A percentile compares a stretch with the other conserved stretches of the same genome.
Conservation (phyloP, 2,329 filamentous ascomycete genomes). For the Fusarium heterosporum region DNA sequence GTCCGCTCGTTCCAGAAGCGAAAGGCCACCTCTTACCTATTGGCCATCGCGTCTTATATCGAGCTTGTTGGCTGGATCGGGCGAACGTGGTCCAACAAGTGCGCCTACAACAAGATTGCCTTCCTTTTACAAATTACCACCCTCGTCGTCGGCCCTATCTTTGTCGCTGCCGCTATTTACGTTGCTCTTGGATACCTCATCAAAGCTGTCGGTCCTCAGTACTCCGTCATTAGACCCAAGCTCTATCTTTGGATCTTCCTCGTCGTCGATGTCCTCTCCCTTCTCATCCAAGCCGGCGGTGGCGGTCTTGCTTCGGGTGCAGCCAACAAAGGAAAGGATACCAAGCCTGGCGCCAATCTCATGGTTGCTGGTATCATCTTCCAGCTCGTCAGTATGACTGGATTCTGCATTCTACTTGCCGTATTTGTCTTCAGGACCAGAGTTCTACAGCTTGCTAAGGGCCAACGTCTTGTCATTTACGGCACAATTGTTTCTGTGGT, state of each 20-base stretch:
- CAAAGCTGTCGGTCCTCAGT: slow-evolving; percentile 55
- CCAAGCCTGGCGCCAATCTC: slow-evolving; percentile 57
- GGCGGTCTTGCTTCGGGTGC: slow-evolving; percentile 58
- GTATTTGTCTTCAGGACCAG: slow-evolving; percentile 55
- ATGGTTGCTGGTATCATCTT: slow-evolving; percentile 65
- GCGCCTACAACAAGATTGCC: slow-evolving; percentile 60
- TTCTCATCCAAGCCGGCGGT: slow-evolving; percentile 57
- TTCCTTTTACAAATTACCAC: slow-evolving; percentile 64
- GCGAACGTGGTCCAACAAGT: slow-evolving; percentile 60
- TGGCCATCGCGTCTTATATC: slow-evolving; percentile 34
- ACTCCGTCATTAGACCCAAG: slow-evolving; percentile 56
- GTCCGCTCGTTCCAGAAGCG: slow-evolving; percentile 38
- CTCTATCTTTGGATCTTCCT: slow-evolving; percentile 63
- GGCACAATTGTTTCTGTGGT: slow-evolving; percentile 57
- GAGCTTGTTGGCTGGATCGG: slow-evolving; percentile 63
- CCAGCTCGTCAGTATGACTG: slow-evolving; percentile 61
- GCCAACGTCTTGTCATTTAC: slow-evolving; percentile 44
- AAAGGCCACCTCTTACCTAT: slow-evolving; percentile 33
- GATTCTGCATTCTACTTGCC: slow-evolving; percentile 56
- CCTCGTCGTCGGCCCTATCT: slow-evolving; percentile 59
- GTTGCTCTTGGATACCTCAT: slow-evolving; percentile 62
- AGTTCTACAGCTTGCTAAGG: slow-evolving; percentile 48
- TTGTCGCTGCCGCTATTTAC: slow-evolving; percentile 64
- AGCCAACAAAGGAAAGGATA: slow-evolving; percentile 51
- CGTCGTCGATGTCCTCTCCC: slow-evolving; percentile 49